Evolutionary conservation across 257 asterid species (phyloP), one percentile per base, ranked within the genome.

Genomic region (Plectranthus barbatus): DNA sequence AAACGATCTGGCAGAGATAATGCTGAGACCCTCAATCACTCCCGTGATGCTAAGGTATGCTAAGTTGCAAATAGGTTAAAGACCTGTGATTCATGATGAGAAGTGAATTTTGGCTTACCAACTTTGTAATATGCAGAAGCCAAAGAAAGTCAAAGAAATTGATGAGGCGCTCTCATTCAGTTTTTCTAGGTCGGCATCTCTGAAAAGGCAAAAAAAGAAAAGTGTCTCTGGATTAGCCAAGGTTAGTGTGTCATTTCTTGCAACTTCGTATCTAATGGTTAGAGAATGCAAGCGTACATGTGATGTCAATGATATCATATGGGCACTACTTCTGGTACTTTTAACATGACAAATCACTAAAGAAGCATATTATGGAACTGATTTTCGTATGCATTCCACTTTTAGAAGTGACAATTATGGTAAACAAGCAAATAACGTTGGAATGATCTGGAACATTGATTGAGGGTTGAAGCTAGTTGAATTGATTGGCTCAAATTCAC

Each of bases 41-140:
- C 84, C 13, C 72, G 71, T 17, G 78, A 77, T 67, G 78, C 78
- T 69, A 87, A 83, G 87, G 99, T 93, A 74, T 73, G 60, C 46
- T 60, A 23, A 57, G 52, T 41, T 13, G 49, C 63, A 59, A 47
- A 67, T 54, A 60, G 44, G 20, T 68, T 50, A 24, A 40, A 36
- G 51, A 55, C 60, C 33, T 15, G 1, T 34, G 69, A 45, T 67
- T 46, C 31, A 49, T 63, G 64, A n/a, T 66, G 20, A 57, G 45
- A 53, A 52, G 51, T 69, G 67, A n/a, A 0, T 45, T 56, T 65
- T 56, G 17, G 17, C 15, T 62, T 18, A 69, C 59, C 48, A 72
- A 14, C 70, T 46, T 74, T 73, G 46, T 51, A 41, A 13, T 73
- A 51, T 78, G 34, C 92, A 87, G 97, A 87, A 80, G 60, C 74